These are phyloP conservation scores for Lentinula guzmanii DNA, from an alignment of 768 basidiomycete species.

Conservation along the genomic window DNA sequence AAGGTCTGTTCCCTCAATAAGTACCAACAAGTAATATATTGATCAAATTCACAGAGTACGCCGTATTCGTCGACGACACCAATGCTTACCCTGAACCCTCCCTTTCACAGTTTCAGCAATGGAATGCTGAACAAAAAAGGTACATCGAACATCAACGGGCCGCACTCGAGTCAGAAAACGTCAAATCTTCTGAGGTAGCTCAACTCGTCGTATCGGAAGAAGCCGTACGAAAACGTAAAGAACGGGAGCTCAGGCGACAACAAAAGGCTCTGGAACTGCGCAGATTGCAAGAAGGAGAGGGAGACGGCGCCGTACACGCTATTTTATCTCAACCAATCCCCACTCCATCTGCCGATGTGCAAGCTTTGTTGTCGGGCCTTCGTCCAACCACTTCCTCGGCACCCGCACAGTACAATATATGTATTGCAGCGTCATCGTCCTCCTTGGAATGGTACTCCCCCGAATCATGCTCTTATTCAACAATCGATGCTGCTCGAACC, in stretches of 20 bases:
- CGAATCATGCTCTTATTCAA: constrained; percentile 35
- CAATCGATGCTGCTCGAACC: constrained; percentile 52
- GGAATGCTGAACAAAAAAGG: constrained; percentile 46
- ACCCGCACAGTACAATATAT: constrained; percentile 40
- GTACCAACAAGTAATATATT: not conserved
- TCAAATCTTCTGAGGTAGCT: constrained; percentile 33
- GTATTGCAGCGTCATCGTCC: constrained; percentile 61
- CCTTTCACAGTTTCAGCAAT: constrained; percentile 38
- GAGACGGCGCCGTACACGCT: not conserved
- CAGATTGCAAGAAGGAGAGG: constrained; percentile 1
- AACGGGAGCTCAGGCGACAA: constrained; percentile 46
- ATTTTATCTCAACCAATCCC: not conserved
- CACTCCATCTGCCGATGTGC: not conserved
- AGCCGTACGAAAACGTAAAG: constrained; percentile 66
- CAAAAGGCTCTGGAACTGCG: constrained; percentile 13
- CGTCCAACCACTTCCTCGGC: not conserved
- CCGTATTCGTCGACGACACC: constrained; percentile 71
- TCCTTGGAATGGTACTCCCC: constrained; percentile 65
- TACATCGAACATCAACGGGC: constrained; percentile 42
- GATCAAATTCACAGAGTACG: constrained; percentile 47
- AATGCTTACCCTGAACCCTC: constrained; percentile 48
- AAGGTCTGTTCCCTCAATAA: constrained; percentile 41
- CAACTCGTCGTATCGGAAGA: constrained; percentile 49
- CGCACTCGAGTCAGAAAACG: constrained; percentile 41
- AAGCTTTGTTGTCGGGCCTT: not conserved